Conservation (phyloP, 306 rosid species). For the Dryas drummondii region DNA sequence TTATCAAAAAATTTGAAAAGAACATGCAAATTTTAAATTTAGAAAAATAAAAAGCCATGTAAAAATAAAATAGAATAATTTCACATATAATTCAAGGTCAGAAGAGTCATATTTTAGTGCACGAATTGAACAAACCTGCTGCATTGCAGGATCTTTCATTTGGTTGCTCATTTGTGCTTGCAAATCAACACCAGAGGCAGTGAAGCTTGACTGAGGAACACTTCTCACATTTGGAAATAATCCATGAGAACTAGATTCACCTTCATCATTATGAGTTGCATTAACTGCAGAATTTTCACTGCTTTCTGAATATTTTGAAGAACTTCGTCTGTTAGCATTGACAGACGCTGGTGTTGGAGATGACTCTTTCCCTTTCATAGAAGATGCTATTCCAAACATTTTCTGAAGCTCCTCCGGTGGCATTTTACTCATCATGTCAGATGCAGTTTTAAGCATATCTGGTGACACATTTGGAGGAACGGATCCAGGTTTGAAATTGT, state of each 20-base stretch:
- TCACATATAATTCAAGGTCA: slow-evolving; percentile 2
- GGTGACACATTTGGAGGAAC: slow-evolving; percentile 70
- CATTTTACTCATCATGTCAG: slow-evolving; percentile 79
- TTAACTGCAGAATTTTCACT: slow-evolving; percentile 37
- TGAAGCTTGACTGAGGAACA: slow-evolving; percentile 56
- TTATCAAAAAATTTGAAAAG: neutral
- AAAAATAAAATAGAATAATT: neutral
- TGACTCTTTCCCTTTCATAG: slow-evolving; percentile 57
- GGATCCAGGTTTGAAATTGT: slow-evolving; percentile 47
- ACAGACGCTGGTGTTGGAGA: slow-evolving; percentile 37
- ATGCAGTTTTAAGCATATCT: slow-evolving; percentile 81
- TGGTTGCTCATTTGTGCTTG: slow-evolving; percentile 97
- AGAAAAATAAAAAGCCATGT: neutral
- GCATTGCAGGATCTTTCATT: slow-evolving; percentile 95
- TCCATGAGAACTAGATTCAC: slow-evolving; percentile 51
- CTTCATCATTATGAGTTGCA: slow-evolving; percentile 30
- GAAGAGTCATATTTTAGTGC: slow-evolving; percentile 7
- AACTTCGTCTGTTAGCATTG: slow-evolving; percentile 34
- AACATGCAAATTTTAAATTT: neutral
- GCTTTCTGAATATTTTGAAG: slow-evolving; percentile 32
- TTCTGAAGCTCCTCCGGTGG: slow-evolving; percentile 79
- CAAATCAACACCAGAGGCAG: slow-evolving; percentile 64
- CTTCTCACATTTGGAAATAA: slow-evolving; percentile 45
- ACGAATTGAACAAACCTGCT: slow-evolving; percentile 61
- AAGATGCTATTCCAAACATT: slow-evolving; percentile 83